These are phyloP conservation scores for Coemansia sp. DNA, from an alignment of 192 early-diverging fungal species.

Conservation along the genomic window DNA sequence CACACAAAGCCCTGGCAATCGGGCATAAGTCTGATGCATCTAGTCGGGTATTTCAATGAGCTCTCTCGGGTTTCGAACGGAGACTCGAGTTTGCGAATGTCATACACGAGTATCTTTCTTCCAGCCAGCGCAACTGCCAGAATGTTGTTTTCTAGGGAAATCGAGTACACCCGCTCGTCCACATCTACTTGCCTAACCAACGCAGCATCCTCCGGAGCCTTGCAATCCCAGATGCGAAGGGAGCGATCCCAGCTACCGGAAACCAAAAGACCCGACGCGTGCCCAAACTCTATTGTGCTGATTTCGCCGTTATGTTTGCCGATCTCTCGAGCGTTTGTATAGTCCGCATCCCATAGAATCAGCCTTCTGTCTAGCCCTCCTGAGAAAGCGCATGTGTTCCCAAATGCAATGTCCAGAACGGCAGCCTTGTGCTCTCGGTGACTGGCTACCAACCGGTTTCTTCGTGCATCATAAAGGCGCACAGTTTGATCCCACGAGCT, in stretches of 20 bases:
- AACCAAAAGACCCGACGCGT: conserved; percentile 60
- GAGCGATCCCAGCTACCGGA: conserved; percentile 94
- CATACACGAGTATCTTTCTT: conserved; percentile 77
- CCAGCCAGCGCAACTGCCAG: conserved; percentile 83
- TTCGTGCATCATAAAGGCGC: conserved; percentile 76
- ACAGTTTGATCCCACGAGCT: conserved; percentile 92
- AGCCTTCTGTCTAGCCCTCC: conserved; percentile 78
- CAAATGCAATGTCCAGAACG: conserved; percentile 79
- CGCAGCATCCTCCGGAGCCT: conserved; percentile 51
- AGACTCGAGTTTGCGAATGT: conserved; percentile 77
- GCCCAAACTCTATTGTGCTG: conserved; percentile 64
- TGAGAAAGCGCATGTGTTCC: conserved; percentile 58
- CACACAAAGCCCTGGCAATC: conserved; percentile 85
- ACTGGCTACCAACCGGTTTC: conserved; percentile 57
- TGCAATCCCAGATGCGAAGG: conserved; percentile 58
- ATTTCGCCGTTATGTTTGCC: conserved; percentile 83
- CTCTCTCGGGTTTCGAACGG: conserved; percentile 72
- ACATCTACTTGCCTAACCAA: conserved; percentile 17
- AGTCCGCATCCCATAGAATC: conserved; percentile 67
- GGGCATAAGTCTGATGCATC: conserved; percentile 84
- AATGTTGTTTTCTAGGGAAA: conserved; percentile 73
- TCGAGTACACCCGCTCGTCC: conserved; percentile 76
- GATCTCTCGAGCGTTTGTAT: conserved; percentile 58
- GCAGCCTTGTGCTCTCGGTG: conserved; percentile 68
- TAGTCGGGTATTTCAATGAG: conserved; percentile 87